Evolutionary conservation across 345 rosid genomes (phyloP).

Genomic region (Euphorbia pulcherrima): DNA sequence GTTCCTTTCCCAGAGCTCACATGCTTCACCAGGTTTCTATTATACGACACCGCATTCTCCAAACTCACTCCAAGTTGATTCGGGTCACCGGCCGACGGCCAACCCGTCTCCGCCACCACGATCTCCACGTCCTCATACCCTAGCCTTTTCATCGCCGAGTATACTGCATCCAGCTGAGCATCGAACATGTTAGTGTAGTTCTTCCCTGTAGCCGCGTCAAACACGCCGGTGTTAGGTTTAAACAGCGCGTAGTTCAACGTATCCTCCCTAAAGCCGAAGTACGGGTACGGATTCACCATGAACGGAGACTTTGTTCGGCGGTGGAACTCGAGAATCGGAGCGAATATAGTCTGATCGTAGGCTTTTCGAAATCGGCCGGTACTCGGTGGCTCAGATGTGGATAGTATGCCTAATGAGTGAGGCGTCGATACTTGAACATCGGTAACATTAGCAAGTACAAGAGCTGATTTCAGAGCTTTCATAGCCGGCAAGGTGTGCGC

Average conservation of each 20-base stretch:
- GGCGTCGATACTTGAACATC: constrained; percentile 62
- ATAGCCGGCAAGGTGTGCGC: constrained; percentile 62
- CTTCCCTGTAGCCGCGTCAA: constrained; percentile 44
- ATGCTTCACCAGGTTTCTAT: constrained; percentile 62
- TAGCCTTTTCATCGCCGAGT: constrained; percentile 60
- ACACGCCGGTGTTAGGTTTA: constrained; percentile 45
- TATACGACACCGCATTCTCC: constrained; percentile 54
- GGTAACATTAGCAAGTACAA: constrained; percentile 48
- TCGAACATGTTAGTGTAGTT: constrained; percentile 76
- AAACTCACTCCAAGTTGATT: constrained; percentile 49
- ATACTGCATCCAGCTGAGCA: constrained; percentile 55
- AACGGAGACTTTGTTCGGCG: constrained; percentile 65
- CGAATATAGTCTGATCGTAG: constrained; percentile 53
- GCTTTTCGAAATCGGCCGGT: constrained; percentile 60
- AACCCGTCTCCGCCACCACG: constrained; percentile 61
- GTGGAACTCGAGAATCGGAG: constrained; percentile 73
- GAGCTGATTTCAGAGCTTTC: constrained; percentile 54
- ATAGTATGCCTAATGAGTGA: constrained; percentile 62
- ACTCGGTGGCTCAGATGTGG: constrained; percentile 75
- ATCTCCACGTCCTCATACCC: constrained; percentile 66
- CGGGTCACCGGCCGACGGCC: constrained; percentile 67
- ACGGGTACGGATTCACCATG: constrained; percentile 90
- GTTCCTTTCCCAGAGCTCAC: constrained; percentile 78
- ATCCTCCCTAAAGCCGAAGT: constrained; percentile 57
- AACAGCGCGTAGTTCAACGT: constrained; percentile 68